phyloP scores from a whole-genome alignment of 2,329 filamentous ascomycete genomes.

The Neonectria magnoliae region DNA sequence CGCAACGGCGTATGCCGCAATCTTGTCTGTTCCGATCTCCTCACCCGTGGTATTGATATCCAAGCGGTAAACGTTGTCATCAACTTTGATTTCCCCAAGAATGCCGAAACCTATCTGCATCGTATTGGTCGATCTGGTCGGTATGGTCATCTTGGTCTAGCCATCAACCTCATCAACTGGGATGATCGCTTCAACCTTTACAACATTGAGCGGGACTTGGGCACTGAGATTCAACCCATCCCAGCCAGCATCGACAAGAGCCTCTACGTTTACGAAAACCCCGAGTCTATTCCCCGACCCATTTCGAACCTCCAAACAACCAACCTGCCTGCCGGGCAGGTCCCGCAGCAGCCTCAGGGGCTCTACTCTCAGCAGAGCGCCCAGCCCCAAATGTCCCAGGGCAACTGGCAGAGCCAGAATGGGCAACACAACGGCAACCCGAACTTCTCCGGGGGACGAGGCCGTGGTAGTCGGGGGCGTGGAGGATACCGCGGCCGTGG shows the following conservation, averaged over 20 bases:
- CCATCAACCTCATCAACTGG: slow-evolving; percentile 99
- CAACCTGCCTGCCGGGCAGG: slow-evolving; percentile 43
- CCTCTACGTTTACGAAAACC: slow-evolving; percentile 97
- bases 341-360: slow-evolving; percentile 42
- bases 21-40: slow-evolving; percentile 94
- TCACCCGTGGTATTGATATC: slow-evolving; percentile 99
- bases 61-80: slow-evolving; percentile 99
- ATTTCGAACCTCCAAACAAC: slow-evolving; percentile 60
- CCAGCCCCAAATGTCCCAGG: slow-evolving; percentile 47
- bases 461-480: slow-evolving; percentile 51
- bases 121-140: slow-evolving; percentile 97
- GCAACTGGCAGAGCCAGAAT: slow-evolving; percentile 54
- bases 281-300: slow-evolving; percentile 92
- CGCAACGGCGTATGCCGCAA: slow-evolving; percentile 98
- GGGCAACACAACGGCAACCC: slow-evolving; percentile 52
- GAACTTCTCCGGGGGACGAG: slow-evolving; percentile 49
- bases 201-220: slow-evolving; percentile 96
- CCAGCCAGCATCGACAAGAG: slow-evolving; percentile 95
- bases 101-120: slow-evolving; percentile 98
- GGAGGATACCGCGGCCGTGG: slow-evolving; percentile 53
- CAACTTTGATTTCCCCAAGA: slow-evolving; percentile 99
- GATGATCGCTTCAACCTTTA: slow-evolving; percentile 99
- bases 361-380: slow-evolving; percentile 44
- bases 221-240: slow-evolving; percentile 98
- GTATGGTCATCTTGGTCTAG: slow-evolving; percentile 95